Base-by-base conservation (phyloP, 2,329 filamentous ascomycete species). In the Trichoderma sp. region DNA sequence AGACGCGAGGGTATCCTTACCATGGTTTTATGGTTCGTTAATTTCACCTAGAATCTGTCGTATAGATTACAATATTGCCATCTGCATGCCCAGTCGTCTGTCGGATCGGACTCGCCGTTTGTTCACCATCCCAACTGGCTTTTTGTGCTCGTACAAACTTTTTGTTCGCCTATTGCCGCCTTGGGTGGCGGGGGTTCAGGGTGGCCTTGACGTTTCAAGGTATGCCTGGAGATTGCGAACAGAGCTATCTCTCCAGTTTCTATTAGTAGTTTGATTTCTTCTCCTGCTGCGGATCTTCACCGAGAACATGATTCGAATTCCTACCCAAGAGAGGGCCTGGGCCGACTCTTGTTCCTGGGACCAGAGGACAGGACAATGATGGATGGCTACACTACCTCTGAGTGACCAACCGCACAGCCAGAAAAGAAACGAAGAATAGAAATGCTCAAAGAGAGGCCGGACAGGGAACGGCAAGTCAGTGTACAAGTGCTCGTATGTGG, bases 41-140 rank as follows among this genome's bases (percentile, higher is more conserved):
- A 62, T 63, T 21, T 63, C n/a, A 63, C 60, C 6, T 35, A 12
- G 60, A 7, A n/a, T 12, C 8, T 33, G 60, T 14, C 18, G 60
- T 63, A n/a, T 45, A 63, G 31, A 63, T 63, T 63, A 33, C 60
- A 63, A 9, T 11, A 31, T 53, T 7, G 14, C 41, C 45, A 50
- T 73, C 60, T 31, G 3, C 31, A 24, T n/a, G 31, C n/a, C 45
- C 29, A 50, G 71, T 73, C 11, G 60, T 31, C 29, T 60, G 59
- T 65, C 60, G 71, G 41, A 53, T 65, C 71, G 71, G 71, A 65
- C 41, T 73, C 71, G 60, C 71, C 71, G 71, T 56, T 65, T 73
- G 41, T 56, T 29, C 56, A 64, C 18, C 41, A 38, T 56, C 16
- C 14, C 29, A n/a, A 18, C 38, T 53, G 31, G 24, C n/a, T 45